These are phyloP conservation scores for Cutaneotrichosporon spelunceum DNA, from an alignment of 1,284 basidiomycete genomes.

Conservation along the genomic window DNA sequence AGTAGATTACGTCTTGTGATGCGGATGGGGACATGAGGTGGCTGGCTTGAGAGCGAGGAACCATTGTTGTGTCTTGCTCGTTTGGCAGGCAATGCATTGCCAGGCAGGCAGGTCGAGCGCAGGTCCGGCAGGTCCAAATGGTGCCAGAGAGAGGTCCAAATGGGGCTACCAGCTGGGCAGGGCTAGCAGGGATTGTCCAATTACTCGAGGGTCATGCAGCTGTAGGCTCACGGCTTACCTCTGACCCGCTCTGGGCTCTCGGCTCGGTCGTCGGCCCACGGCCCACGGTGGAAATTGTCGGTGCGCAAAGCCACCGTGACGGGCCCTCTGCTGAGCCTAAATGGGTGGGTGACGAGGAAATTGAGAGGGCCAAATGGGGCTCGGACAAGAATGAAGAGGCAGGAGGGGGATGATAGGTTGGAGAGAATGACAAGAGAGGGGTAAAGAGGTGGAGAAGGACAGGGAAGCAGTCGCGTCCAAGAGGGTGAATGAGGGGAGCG, in stretches of 20 bases:
- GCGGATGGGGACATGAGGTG: conserved; percentile 11
- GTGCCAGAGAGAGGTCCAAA: background rate
- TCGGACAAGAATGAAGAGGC: too few relatives aligned
- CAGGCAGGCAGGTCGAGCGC: too few relatives aligned
- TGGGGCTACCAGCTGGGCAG: background rate
- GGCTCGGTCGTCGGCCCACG: too few relatives aligned
- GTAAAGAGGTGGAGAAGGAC: background rate
- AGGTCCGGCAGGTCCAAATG: too few relatives aligned
- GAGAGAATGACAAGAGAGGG: background rate
- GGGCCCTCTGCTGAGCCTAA: background rate
- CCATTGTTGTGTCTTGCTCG: background rate
- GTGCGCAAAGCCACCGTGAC: conserved; percentile 3
- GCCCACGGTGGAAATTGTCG: conserved; percentile 6
- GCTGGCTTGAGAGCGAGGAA: conserved; percentile 8
- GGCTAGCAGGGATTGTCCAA: background rate
- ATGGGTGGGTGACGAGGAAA: background rate
- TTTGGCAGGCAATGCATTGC: too few relatives aligned
- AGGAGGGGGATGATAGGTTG: too few relatives aligned
- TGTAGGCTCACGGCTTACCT: background rate
- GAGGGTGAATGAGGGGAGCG: background rate
- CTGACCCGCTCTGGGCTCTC: too few relatives aligned
- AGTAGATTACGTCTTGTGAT: conserved; percentile 2
- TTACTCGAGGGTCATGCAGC: background rate
- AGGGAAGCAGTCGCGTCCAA: background rate
- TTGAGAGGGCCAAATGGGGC: background rate